phyloP scores from a whole-genome alignment of 495 filamentous ascomycete genomes.

The Lasiosphaeria ovina region DNA sequence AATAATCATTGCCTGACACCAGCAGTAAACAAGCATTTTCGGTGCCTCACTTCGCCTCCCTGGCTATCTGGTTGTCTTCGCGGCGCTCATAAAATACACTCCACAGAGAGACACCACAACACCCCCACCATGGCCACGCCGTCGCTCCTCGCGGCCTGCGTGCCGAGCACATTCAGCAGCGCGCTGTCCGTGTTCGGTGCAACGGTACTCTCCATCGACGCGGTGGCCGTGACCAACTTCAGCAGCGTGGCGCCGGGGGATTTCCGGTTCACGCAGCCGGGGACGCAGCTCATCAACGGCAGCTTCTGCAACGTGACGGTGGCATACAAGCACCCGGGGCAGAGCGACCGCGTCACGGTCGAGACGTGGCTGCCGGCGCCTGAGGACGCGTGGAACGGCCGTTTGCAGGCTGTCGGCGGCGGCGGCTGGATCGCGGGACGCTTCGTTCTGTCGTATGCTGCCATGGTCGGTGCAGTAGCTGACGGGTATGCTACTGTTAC shows the following conservation, averaged over 20 bases:
- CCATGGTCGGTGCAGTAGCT: conserved; percentile 29
- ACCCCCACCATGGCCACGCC: too few species aligned
- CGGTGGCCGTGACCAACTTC: conserved; percentile 22
- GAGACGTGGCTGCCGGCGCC: conserved; percentile 38
- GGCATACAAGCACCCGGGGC: conserved; percentile 43
- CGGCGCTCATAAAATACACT: too few species aligned
- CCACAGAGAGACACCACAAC: too few species aligned
- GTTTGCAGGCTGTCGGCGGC: conserved; percentile 44
- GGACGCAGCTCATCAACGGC: conserved; percentile 21
- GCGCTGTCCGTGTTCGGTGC: too few species aligned
- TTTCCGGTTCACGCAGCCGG: conserved; percentile 13
- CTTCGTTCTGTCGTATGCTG: conserved; percentile 12
- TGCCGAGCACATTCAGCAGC: too few species aligned
- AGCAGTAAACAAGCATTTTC: too few species aligned
- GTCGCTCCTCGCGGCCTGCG: too few species aligned
- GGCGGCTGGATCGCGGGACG: conserved; percentile 40
- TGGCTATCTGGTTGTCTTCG: too few species aligned
- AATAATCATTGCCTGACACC: too few species aligned
- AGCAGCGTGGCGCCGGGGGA: conserved; percentile 2
- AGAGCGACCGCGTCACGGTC: conserved; percentile 36
- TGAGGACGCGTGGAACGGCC: conserved; percentile 39
- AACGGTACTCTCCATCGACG: conserved; percentile 17
- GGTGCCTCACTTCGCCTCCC: too few species aligned
- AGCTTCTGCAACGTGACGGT: conserved; percentile 47
- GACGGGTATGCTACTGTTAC: conserved; percentile 40